Evolutionary conservation across 2,329 filamentous ascomycete species (phyloP), one percentile per base, ranked within the genome.

Genomic region (Claviceps spartinae): DNA sequence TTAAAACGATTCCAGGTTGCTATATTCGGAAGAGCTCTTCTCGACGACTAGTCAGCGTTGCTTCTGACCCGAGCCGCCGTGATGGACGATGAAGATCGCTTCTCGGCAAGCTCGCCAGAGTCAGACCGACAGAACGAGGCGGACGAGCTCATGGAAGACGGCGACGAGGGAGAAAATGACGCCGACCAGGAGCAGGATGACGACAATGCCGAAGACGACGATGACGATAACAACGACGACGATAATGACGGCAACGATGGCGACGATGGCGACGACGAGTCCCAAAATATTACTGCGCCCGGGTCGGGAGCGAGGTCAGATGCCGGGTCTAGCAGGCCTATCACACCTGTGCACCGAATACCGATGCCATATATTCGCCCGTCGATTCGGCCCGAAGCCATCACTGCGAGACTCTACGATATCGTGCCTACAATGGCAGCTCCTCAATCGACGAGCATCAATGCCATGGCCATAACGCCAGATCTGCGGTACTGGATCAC

Each of bases 361-460:
- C 30, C 13, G 24, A 49, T 54, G 9, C 42, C 58, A 26, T 58
- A 54, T 1, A 57, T 59, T 60, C 81, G 78, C 47, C 85, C 83
- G 1, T 74, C 71, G 48, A 76, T 89, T n/a, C 81, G 86, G 0
- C 76, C 83, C 11, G 89, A 95, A 62, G 86, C 82, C n/a, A 71
- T 95, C 48, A 83, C 77, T 1, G 91, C 93, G 14, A 72, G 76
- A 42, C 79, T 85, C 2, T 98, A 97, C 72, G 93, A 98, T 65
- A 95, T 98, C 54, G 85, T 95, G 1, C 93, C 93, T 1, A 97
- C 93, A 22, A 97, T 97, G 71, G 93, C 93, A 2, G 93, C 93
- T 3, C 93, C 93, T 1, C 90, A 96, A 66, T 86, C 88, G 56
- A 98, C 93, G 3, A 96, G 89, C 50, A 88, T 98, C 68, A 98